These are phyloP conservation scores for Leccinum fibrillosum DNA, from an alignment of 768 basidiomycete genomes.

Conservation along the genomic window DNA sequence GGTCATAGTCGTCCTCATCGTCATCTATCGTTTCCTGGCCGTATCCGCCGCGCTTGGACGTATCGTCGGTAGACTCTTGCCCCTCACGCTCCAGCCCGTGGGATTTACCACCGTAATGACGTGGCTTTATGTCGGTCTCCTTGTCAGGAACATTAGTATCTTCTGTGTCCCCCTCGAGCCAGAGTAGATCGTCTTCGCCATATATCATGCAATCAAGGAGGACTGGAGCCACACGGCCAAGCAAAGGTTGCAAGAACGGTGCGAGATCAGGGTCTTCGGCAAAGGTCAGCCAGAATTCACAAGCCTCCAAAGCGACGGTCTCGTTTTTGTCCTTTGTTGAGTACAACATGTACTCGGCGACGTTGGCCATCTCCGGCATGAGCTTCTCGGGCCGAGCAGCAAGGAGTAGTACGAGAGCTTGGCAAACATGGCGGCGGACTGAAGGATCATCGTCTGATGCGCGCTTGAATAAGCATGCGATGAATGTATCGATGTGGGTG, in stretches of 20 bases:
- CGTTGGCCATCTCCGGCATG: conserved; percentile 92
- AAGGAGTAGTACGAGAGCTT: conserved; percentile 89
- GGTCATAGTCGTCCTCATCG: conserved; percentile 85
- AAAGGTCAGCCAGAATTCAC: conserved; percentile 99
- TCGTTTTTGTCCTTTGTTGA: conserved; percentile 98
- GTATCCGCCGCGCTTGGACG: conserved; percentile 54
- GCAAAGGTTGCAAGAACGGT: conserved; percentile 77
- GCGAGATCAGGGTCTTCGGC: conserved; percentile 91
- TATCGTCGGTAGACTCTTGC: conserved; percentile 35
- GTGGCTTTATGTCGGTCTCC: conserved; percentile 94
- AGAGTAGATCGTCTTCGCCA: conserved; percentile 92
- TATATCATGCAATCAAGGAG: conserved; percentile 98
- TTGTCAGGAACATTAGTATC: conserved; percentile 90
- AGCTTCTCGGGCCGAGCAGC: conserved; percentile 94
- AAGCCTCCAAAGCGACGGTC: conserved; percentile 93
- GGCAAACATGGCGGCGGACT: conserved; percentile 93
- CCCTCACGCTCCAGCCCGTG: conserved; percentile 81
- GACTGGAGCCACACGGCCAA: conserved; percentile 90
- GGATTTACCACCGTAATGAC: conserved; percentile 81
- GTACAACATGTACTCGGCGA: conserved; percentile 98
- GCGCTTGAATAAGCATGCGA: conserved; percentile 89
- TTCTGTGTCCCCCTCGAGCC: conserved; percentile 90
- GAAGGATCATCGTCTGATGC: conserved; percentile 93
- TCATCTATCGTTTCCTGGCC: conserved; percentile 81
- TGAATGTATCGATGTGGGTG: conserved; percentile 90